Evolutionary conservation across 805 yeast genomes (phyloP).

Genomic region (Metschnikowia lochheadii): DNA sequence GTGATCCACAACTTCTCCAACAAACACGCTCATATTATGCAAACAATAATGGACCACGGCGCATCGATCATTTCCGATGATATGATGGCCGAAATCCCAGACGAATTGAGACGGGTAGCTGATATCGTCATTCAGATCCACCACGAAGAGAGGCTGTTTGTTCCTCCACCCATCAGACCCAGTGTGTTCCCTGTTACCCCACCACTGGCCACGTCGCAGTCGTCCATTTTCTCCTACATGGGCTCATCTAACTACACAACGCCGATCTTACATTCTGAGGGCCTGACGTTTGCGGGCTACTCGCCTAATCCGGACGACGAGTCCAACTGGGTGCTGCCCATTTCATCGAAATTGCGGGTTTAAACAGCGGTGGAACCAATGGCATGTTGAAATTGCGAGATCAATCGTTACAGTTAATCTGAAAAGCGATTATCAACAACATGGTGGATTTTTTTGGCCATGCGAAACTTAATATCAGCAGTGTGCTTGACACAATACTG

Average conservation of each 20-base stretch:
- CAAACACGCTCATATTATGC: constrained; percentile 13
- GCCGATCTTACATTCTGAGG: constrained; percentile 11
- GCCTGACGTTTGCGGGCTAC: constrained; percentile 12
- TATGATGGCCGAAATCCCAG: constrained; percentile 7
- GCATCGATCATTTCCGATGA: constrained; percentile 11
- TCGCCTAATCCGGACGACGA: constrained; percentile 14
- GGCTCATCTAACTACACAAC: constrained; percentile 18
- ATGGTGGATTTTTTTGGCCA: too few species aligned
- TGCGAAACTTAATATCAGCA: too few species aligned
- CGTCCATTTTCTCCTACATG: constrained; percentile 31
- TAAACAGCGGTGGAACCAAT: not conserved
- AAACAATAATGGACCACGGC: constrained; percentile 12
- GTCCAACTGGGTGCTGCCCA: constrained; percentile 17
- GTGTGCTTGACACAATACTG: too few species aligned
- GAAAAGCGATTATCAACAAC: too few species aligned
- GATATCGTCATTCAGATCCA: constrained; percentile 13
- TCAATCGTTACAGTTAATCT: too few species aligned
- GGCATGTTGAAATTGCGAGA: too few species aligned
- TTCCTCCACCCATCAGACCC: constrained; percentile 6
- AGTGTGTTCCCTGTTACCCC: constrained; percentile 31
- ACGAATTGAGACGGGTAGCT: constrained; percentile 14
- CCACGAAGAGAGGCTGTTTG: constrained; percentile 4
- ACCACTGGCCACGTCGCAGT: constrained; percentile 41
- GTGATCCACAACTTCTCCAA: constrained; percentile 34
- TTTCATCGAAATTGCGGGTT: constrained; percentile 11